Evolutionary conservation across 768 basidiomycete species (phyloP), one percentile per base, ranked within the genome.

Genomic region (Boletus rubescentipes): DNA sequence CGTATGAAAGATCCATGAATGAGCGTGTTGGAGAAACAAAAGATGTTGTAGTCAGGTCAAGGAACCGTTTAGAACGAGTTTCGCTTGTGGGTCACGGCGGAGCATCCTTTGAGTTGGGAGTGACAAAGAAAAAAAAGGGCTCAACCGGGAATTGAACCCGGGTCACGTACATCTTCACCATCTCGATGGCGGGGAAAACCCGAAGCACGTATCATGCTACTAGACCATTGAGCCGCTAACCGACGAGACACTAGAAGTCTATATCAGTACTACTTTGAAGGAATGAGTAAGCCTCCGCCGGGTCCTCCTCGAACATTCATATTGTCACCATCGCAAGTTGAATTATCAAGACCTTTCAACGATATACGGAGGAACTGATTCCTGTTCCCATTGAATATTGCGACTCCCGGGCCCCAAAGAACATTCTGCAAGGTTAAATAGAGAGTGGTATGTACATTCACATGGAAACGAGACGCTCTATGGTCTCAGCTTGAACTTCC

Each of bases 121-220:
- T 26, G 26, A 6, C 26, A 26, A 6, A 3, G 9, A 31, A 64
- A 62, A 59, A 46, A 43, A 21, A 3, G 55, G 55, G 55, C 46
- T 29, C 49, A 36, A 70, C 67, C 68, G 68, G 67, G 67, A 64
- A 69, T 64, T 69, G 67, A 68, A 68, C 67, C 67, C 67, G 68
- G 67, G 67, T 67, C 67, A 68, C 67, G 67, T 67, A 68, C 65
- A 68, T 67, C 60, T 65, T 67, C 63, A 54, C 67, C 65, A 68
- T 58, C 9, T 3, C 4, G 4, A 50, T 51, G 55, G 57, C 14
- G 57, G 55, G 57, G 57, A 38, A 49, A 18, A 46, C 67, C 67
- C 67, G 67, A 68, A 69, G 67, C 67, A 67, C 67, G 67, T 68
- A 68, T 68, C 67, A 69, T 68, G 60, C 67, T 36, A 68, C 67